Evolutionary conservation across 2,329 filamentous ascomycete genomes (phyloP), one percentile per base, ranked within the genome.

Genomic region (Neospermospora avenae): DNA sequence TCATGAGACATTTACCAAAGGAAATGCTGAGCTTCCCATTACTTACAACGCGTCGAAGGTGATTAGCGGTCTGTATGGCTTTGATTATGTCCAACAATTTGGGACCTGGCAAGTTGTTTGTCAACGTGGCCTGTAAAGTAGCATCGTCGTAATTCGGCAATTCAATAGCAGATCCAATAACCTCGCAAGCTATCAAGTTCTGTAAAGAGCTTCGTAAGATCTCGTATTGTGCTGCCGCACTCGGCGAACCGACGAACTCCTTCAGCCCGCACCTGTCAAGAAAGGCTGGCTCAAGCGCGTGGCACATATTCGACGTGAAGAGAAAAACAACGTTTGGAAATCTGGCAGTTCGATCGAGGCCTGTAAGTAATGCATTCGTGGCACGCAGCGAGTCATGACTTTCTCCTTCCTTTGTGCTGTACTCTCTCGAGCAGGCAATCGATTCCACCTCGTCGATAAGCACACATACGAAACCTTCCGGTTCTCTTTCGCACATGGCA

Each of bases 371-470:
- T n/a, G 71, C 66, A 61, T 73, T 73, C 3, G 71, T 72, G 2
- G 70, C 71, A 49, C 71, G 62, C 18, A 72, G 35, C 1, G 70
- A 67, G 51, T 73, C 71, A 34, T 70, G 68, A 1, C 62, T 65
- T 37, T 72, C 71, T 13, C 66, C 69, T 49, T 66, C 57, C 3
- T 53, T 63, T 10, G 41, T 64, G 20, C 64, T 63, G 4, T 58
- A 57, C 28, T 69, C 60, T 52, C 72, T 58, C 7, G 68, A 70
- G 22, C 65, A 66, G 8, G 70, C 69, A 45, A 74, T 68, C 25
- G 68, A 69, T 60, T 74, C 72, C 31, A 73, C 67, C 55, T 74
- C 72, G 45, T 74, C 72, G 41, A 74, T 72, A 0, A 74, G 52
- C 18, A 73, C 65, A 51, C 69, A 69, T n/a, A 68, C 53, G 42